These are phyloP conservation scores for Wickerhamiella kazuoi DNA, from an alignment of 805 yeast species.

Conservation along the genomic window DNA sequence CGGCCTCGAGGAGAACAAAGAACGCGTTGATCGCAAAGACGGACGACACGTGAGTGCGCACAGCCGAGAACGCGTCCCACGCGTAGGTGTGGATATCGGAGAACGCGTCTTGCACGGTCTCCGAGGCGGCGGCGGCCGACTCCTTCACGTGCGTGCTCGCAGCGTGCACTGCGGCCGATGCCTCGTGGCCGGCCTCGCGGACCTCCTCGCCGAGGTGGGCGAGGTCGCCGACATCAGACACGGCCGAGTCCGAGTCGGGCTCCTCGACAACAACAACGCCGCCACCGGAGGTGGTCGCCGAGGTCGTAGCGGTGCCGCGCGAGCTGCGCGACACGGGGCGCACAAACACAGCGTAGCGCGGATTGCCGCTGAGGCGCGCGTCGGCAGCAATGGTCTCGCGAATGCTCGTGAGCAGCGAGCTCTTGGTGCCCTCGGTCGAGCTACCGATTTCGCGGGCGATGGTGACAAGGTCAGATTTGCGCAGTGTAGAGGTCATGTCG, in stretches of 20 bases:
- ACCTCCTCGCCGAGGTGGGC: neutral
- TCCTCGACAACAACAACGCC: constrained; percentile 9
- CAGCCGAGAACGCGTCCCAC: neutral
- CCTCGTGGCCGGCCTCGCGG: neutral
- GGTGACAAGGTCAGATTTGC: neutral
- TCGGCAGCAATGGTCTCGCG: constrained; percentile 1
- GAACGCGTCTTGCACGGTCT: neutral
- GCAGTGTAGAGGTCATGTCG: neutral
- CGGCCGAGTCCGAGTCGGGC: constrained; percentile 11
- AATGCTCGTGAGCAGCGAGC: neutral
- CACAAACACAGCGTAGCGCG: constrained; percentile 11
- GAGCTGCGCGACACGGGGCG: constrained; percentile 1
- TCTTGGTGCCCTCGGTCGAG: neutral
- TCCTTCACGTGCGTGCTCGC: no score
- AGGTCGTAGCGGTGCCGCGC: constrained; percentile 4
- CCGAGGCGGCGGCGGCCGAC: neutral
- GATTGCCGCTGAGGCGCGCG: constrained; percentile 5
- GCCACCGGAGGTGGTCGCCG: constrained; percentile 4
- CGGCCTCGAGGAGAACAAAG: constrained; percentile 4
- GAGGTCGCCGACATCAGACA: neutral
- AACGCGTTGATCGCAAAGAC: constrained; percentile 3
- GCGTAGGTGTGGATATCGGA: neutral
- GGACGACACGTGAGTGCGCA: constrained; percentile 5
- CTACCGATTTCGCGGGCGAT: neutral
- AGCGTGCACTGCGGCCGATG: neutral